These are phyloP conservation scores for Fusarium staphyleae DNA, from an alignment of 2,329 filamentous ascomycete species.

Conservation along the genomic window DNA sequence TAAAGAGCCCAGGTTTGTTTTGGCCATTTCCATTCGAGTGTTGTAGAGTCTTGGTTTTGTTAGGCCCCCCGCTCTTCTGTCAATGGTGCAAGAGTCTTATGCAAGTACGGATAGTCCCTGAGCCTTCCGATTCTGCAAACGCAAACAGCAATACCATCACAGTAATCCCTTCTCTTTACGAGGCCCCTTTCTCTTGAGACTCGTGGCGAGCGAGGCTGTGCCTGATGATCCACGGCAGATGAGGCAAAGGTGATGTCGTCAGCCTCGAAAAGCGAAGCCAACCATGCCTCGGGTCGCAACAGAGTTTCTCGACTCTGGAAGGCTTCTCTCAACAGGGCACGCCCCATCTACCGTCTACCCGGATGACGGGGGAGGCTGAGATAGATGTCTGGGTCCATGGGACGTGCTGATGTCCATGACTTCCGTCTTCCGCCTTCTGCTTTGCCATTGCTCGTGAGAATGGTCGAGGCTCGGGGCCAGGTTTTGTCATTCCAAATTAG, in stretches of 20 bases:
- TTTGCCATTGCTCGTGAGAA: not conserved
- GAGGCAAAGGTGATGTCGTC: slow-evolving; percentile 17
- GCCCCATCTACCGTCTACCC: slow-evolving; percentile 36
- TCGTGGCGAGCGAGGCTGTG: slow-evolving; percentile 17
- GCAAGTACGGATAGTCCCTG: too few relatives aligned
- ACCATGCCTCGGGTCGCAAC: slow-evolving; percentile 8
- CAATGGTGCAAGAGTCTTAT: not conserved
- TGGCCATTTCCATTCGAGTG: slow-evolving; percentile 22
- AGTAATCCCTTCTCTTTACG: too few relatives aligned
- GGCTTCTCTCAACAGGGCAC: slow-evolving; percentile 31
- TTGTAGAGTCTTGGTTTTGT: not conserved
- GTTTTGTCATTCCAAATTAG: slow-evolving; percentile 21
- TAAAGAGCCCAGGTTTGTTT: slow-evolving; percentile 9
- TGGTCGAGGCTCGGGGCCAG: slow-evolving; percentile 7
- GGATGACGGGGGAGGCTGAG: slow-evolving; percentile 20
- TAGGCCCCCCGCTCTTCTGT: not conserved
- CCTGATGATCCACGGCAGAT: slow-evolving; percentile 12
- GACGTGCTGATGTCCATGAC: slow-evolving; percentile 5
- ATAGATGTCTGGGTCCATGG: slow-evolving; percentile 4
- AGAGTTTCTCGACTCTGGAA: slow-evolving; percentile 8
- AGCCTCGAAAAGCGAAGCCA: slow-evolving; percentile 28
- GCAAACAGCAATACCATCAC: too few relatives aligned
- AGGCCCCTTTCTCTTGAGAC: too few relatives aligned
- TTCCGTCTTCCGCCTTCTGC: not conserved
- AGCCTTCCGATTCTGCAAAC: slow-evolving; percentile 3